A percentile compares a stretch with the other conserved stretches of the same genome.
Conservation (phyloP, 169 alveolate species). For the Plasmodium ovale region DNA sequence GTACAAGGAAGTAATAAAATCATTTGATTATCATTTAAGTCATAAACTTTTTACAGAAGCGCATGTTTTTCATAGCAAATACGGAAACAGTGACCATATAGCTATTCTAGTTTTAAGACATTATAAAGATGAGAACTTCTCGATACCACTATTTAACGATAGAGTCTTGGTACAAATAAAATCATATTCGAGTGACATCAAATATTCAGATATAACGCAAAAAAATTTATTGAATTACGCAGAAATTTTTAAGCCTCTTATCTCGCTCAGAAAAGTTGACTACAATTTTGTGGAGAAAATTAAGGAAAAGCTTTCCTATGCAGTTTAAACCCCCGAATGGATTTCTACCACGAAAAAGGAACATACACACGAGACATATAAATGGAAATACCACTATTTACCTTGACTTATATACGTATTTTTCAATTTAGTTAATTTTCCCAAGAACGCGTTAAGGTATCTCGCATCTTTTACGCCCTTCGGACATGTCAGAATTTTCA, state of each 20-base stretch:
- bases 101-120: conserved; percentile 80
- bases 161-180: conserved; percentile 68
- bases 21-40: conserved; percentile 30
- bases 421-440: too few species aligned
- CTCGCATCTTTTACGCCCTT: too few species aligned
- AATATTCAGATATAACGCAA: conserved; percentile 66
- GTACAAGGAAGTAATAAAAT: conserved; percentile 28
- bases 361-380: too few species aligned
- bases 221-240: conserved; percentile 66
- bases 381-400: too few species aligned
- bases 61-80: conserved; percentile 79
- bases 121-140: conserved; percentile 61
- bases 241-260: conserved; percentile 62
- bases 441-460: too few species aligned
- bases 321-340: not conserved
- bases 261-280: conserved; percentile 60
- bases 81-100: conserved; percentile 81
- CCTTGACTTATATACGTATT: too few species aligned
- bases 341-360: not conserved
- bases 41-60: conserved; percentile 61
- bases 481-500: too few species aligned
- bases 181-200: conserved; percentile 43
- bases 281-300: conserved; percentile 44
- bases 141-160: conserved; percentile 48
- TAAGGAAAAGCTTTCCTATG: conserved; percentile 14